Conservation (phyloP, 2,329 filamentous ascomycete genomes). For the Didymella pomorum region DNA sequence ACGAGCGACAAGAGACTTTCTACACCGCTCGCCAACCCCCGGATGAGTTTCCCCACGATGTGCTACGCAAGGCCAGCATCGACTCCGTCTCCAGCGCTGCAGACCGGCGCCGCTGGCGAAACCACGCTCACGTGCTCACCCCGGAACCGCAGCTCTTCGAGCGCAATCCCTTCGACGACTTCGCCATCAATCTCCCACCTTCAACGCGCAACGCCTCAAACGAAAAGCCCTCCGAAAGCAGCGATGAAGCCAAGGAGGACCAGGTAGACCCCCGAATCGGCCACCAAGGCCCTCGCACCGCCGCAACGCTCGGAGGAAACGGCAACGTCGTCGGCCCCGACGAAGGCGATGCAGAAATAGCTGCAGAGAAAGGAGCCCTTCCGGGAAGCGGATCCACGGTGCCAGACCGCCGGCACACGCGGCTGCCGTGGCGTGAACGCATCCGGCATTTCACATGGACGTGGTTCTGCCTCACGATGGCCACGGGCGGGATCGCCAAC, state of each 20-base stretch:
- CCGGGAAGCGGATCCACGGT: background rate
- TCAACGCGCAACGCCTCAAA: background rate
- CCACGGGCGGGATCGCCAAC: constrained; percentile 67
- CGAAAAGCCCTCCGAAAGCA: constrained; percentile 2
- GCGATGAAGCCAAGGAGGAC: constrained; percentile 1
- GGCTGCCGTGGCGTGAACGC: constrained; percentile 50
- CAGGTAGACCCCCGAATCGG: background rate
- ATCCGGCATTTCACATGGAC: constrained; percentile 76
- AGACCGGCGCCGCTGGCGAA: constrained; percentile 37
- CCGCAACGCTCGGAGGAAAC: constrained; percentile 1
- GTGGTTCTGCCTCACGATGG: constrained; percentile 77
- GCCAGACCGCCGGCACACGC: constrained; percentile 1
- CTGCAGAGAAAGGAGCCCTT: background rate
- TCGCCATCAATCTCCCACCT: constrained; percentile 1
- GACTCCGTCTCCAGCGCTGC: constrained; percentile 30
- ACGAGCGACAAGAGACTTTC: constrained; percentile 17
- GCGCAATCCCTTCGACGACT: constrained; percentile 35
- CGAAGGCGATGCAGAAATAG: background rate
- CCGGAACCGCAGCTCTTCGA: constrained; percentile 23
- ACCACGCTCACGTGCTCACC: constrained; percentile 31
- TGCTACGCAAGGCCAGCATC: constrained; percentile 6
- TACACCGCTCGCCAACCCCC: constrained; percentile 7
- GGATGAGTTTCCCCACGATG: background rate
- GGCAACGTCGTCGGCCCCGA: constrained; percentile 3
- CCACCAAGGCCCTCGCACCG: background rate